Percentiles rank a stretch among this genome's conserved stretches.
These are phyloP conservation scores for Solanum medicagineum DNA, from an alignment of 257 asterid genomes.

Conservation along the genomic window DNA sequence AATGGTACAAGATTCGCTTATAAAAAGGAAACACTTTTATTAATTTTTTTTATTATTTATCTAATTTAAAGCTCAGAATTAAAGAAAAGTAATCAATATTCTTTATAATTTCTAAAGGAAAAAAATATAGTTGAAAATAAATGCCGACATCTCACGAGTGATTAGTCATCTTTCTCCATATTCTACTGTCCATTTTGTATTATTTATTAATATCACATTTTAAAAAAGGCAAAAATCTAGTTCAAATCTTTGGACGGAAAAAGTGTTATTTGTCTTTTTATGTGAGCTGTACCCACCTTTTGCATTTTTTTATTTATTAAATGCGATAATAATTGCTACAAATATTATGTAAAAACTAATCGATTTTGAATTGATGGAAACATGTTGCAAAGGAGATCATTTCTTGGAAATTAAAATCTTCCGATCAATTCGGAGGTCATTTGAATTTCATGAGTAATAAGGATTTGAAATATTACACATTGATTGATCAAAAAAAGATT, in stretches of 20 bases:
- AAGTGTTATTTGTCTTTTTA: slow-evolving; percentile 21
- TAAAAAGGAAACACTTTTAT: no score
- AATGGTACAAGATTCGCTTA: no score
- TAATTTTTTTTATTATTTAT: no score
- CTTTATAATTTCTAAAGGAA: not conserved
- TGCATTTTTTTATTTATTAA: not conserved
- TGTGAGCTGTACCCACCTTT: not conserved
- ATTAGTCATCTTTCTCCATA: not conserved
- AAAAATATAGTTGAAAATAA: not conserved
- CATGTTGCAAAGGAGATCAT: not conserved
- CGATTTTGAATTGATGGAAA: not conserved
- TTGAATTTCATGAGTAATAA: no score
- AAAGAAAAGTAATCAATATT: not conserved
- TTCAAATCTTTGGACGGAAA: not conserved
- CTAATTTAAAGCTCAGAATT: no score
- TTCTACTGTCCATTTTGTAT: not conserved
- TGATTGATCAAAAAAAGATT: no score
- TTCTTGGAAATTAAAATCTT: not conserved
- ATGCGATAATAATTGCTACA: no score
- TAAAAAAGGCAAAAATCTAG: not conserved
- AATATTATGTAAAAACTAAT: no score
- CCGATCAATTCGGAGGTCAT: no score
- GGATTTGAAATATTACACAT: no score
- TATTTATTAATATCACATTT: not conserved
- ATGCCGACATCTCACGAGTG: not conserved